A percentile compares a stretch with the other conserved stretches of the same genome.
These are phyloP conservation scores for Solanum ossicruentum DNA, from an alignment of 257 asterid species.

Conservation along the genomic window DNA sequence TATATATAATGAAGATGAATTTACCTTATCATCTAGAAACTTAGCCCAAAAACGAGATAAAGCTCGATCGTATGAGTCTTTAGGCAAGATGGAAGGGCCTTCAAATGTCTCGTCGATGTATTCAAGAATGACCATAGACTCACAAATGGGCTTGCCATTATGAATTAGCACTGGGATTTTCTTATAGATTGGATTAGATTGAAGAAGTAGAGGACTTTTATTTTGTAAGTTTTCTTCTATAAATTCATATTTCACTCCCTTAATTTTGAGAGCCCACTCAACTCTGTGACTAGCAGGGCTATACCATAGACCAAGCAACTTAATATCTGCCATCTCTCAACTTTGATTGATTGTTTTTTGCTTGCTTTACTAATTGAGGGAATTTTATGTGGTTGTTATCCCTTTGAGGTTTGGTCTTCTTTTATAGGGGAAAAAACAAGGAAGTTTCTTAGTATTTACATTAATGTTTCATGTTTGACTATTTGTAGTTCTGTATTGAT, in stretches of 20 bases:
- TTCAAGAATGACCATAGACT: not conserved
- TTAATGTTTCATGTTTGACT: not conserved
- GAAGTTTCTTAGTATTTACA: not conserved
- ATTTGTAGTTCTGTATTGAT: not conserved
- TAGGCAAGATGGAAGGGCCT: not conserved
- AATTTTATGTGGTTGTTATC: not conserved
- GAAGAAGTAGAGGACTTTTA: not conserved
- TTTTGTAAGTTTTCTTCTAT: not conserved
- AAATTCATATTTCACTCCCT: not conserved
- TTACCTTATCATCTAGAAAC: not conserved
- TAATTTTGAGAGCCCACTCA: not conserved
- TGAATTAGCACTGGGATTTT: not conserved
- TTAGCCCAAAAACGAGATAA: not conserved
- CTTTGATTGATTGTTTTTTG: not conserved
- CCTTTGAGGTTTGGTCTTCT: not conserved
- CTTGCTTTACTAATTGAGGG: not conserved
- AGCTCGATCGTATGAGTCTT: not conserved
- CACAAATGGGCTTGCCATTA: not conserved
- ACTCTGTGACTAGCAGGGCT: not conserved
- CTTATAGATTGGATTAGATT: not conserved
- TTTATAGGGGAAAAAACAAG: not conserved
- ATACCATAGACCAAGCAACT: not conserved
- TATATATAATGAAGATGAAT: not conserved
- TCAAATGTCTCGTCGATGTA: not conserved
- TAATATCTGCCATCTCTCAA: not conserved